Evolutionary conservation across 495 filamentous ascomycete genomes (phyloP).

Genomic region (Trichocladium uniseriatum): DNA sequence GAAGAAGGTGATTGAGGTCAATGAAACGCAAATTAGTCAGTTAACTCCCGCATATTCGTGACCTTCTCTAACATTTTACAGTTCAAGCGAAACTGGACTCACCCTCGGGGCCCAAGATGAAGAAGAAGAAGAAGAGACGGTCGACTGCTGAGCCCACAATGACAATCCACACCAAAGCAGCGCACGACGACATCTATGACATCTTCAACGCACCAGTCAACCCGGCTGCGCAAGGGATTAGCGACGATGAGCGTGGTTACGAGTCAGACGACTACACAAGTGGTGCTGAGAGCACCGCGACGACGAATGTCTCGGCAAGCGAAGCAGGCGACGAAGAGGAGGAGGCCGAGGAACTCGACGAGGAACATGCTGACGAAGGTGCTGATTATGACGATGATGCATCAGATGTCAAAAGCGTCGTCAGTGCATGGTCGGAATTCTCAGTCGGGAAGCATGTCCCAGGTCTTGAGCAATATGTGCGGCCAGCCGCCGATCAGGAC

Average conservation of each 20-base stretch:
- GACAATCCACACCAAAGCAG: constrained; percentile 91
- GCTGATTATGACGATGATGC: constrained; percentile 42
- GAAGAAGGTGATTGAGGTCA: constrained; percentile 68
- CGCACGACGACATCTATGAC: constrained; percentile 93
- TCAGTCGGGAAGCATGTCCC: constrained; percentile 64
- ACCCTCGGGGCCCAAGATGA: constrained; percentile 66
- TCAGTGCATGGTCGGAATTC: constrained; percentile 78
- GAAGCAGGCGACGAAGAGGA: constrained; percentile 29
- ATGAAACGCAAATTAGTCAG: constrained; percentile 79
- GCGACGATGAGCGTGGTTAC: constrained; percentile 57
- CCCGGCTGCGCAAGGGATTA: constrained; percentile 34
- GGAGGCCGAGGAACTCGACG: background rate
- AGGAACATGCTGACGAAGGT: constrained; percentile 39
- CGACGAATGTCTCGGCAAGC: constrained; percentile 37
- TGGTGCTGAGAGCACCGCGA: constrained; percentile 72
- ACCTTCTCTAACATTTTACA: constrained; percentile 27
- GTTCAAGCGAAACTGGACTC: constrained; percentile 91
- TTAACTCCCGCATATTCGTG: constrained; percentile 1
- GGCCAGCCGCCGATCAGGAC: constrained; percentile 22
- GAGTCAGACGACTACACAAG: constrained; percentile 72
- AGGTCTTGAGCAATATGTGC: constrained; percentile 24
- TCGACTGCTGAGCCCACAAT: constrained; percentile 72
- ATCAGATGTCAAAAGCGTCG: constrained; percentile 48
- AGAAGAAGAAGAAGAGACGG: constrained; percentile 61
- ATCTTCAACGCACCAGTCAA: constrained; percentile 90